These are phyloP conservation scores for Wickerhamomyces rabaulensis DNA, from an alignment of 805 yeast species.

Conservation along the genomic window DNA sequence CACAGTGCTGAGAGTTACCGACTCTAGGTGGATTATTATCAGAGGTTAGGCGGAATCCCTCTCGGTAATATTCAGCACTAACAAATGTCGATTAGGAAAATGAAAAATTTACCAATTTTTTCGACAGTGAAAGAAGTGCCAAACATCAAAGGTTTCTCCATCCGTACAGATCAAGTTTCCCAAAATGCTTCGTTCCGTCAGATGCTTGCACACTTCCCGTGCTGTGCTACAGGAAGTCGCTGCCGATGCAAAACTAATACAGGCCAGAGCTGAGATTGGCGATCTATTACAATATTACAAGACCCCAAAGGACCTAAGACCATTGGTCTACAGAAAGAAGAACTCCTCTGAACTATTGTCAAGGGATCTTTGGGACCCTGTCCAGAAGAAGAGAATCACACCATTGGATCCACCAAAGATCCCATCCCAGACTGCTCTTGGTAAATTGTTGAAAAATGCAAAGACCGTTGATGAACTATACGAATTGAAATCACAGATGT, in stretches of 20 bases:
- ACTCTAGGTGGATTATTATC: too few relatives aligned
- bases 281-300: conserved; percentile 29
- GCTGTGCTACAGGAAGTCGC: conserved; percentile 6
- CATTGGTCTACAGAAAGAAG: conserved; percentile 35
- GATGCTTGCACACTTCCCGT: conserved; percentile 14
- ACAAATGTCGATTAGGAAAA: neutral
- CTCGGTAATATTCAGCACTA: conserved; percentile 8
- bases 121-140: neutral
- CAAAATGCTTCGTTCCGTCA: conserved; percentile 12
- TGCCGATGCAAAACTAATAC: neutral
- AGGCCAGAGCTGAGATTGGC: conserved; percentile 24
- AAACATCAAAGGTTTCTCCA: neutral
- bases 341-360: conserved; percentile 32
- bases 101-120: conserved; percentile 3
- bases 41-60: conserved; percentile 6
- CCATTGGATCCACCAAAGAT: conserved; percentile 29
- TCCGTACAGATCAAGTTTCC: neutral
- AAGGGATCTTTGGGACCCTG: conserved; percentile 35
- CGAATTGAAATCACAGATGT: conserved; percentile 10
- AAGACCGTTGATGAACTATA: conserved; percentile 15
- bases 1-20: neutral
- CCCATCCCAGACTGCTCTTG: conserved; percentile 23
- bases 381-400: conserved; percentile 25
- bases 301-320: conserved; percentile 29
- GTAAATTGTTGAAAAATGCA: conserved; percentile 21